These are phyloP conservation scores for Macrophomina tecta DNA, from an alignment of 2,329 filamentous ascomycete genomes.

Conservation along the genomic window DNA sequence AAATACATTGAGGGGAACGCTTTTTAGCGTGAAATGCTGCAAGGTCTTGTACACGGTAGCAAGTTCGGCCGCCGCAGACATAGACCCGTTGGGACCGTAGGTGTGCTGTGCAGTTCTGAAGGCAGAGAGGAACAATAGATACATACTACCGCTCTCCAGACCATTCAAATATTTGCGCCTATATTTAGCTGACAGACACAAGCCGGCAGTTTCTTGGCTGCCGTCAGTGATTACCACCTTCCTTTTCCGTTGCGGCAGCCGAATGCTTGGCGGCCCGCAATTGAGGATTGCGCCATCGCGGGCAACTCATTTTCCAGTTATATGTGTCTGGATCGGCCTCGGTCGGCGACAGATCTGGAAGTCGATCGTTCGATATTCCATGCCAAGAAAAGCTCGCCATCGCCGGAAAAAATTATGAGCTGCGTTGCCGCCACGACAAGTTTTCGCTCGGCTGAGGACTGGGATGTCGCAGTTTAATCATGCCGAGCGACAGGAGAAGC, in stretches of 20 bases:
- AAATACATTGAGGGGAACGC: too few species aligned
- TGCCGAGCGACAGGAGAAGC: background rate
- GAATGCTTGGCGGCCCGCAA: background rate
- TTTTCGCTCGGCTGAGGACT: background rate
- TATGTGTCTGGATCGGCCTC: background rate
- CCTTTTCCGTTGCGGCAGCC: background rate
- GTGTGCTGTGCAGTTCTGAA: too few species aligned
- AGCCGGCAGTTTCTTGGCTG: too few species aligned
- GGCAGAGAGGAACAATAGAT: too few species aligned
- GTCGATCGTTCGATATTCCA: background rate
- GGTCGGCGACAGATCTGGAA: background rate
- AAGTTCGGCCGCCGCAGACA: too few species aligned
- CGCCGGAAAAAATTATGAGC: background rate
- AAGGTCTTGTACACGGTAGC: too few species aligned
- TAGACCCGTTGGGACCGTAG: too few species aligned
- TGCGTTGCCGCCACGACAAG: background rate
- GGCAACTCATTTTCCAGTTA: background rate
- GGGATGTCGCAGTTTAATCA: background rate
- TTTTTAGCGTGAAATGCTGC: too few species aligned
- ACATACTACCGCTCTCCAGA: too few species aligned
- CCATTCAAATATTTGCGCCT: too few species aligned
- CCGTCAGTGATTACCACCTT: background rate
- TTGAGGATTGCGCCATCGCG: background rate
- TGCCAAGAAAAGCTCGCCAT: slow-evolving; percentile 12
- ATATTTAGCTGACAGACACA: too few species aligned